phyloP scores from a whole-genome alignment of 1,284 basidiomycete genomes.

The Cutaneotrichosporon sp. region DNA sequence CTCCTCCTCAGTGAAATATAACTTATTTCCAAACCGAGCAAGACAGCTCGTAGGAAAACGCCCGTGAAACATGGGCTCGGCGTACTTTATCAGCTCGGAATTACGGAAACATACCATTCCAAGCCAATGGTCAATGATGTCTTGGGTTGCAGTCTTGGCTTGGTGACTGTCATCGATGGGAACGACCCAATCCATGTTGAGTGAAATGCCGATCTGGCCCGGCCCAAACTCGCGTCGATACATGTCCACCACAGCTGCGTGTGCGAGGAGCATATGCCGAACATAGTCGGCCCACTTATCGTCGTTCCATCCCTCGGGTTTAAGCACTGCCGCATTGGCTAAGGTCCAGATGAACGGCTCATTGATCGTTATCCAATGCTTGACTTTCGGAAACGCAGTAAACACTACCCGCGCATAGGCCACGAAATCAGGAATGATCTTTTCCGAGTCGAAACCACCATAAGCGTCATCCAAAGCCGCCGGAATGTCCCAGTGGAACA shows the following conservation, averaged over 20 bases:
- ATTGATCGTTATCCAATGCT: conserved; percentile 61
- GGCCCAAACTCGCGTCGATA: conserved; percentile 32
- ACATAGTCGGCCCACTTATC: conserved; percentile 12
- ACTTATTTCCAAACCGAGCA: not conserved
- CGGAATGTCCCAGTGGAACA: conserved; percentile 65
- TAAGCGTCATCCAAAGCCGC: conserved; percentile 67
- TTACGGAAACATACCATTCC: conserved; percentile 1
- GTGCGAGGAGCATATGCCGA: conserved; percentile 26
- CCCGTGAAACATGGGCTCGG: conserved; percentile 33
- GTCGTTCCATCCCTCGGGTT: conserved; percentile 14
- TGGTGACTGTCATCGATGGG: conserved; percentile 29
- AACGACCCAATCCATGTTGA: conserved; percentile 38
- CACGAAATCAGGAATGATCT: conserved; percentile 61
- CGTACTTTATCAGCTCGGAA: conserved; percentile 16
- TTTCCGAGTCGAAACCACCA: conserved; percentile 59
- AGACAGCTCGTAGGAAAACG: conserved; percentile 8
- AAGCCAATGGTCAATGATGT: conserved; percentile 17
- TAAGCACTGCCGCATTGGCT: conserved; percentile 10
- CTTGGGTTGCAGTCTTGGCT: conserved; percentile 25
- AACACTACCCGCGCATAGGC: conserved; percentile 68
- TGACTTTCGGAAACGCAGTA: conserved; percentile 69
- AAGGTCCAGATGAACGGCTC: conserved; percentile 37
- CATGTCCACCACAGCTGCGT: conserved; percentile 32
- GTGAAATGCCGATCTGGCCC: conserved; percentile 36
- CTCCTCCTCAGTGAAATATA: conserved; percentile 21